Conservation (phyloP, 2,329 filamentous ascomycete genomes). For the Beauveria medogensis region DNA sequence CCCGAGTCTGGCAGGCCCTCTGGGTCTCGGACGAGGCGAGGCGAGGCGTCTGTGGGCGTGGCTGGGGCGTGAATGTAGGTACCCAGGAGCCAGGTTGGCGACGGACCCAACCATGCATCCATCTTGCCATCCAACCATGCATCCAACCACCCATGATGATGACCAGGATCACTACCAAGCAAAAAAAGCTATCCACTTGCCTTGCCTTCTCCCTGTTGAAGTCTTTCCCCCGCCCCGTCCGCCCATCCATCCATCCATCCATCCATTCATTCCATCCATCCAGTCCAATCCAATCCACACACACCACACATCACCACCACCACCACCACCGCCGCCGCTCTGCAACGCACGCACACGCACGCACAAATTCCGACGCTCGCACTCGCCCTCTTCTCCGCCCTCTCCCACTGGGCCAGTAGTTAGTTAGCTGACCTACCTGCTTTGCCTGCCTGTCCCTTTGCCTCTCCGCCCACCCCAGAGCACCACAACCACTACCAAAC, state of each 20-base stretch:
- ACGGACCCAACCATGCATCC: neutral
- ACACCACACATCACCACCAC: neutral
- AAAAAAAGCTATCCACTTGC: too few species aligned
- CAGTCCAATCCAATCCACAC: neutral
- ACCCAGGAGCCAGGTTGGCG: too few species aligned
- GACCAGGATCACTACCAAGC: neutral
- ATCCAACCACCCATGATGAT: neutral
- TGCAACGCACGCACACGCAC: neutral
- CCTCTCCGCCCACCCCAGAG: too few species aligned
- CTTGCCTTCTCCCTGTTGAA: neutral
- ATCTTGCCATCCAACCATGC: neutral
- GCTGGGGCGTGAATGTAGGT: too few species aligned
- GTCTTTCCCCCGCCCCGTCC: neutral
- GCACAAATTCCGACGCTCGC: neutral
- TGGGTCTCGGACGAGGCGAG: too few species aligned
- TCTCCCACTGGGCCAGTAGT: too few species aligned
- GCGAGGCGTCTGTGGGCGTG: too few species aligned
- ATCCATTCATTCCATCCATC: neutral
- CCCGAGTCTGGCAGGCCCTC: too few species aligned
- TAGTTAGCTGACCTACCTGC: too few species aligned
- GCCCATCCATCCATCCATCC: neutral
- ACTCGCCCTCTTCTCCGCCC: too few species aligned
- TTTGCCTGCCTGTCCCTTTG: too few species aligned
- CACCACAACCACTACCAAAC: neutral
- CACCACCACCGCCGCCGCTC: neutral